Evolutionary conservation across 495 filamentous ascomycete species (phyloP).

Genomic region (Penicillium dipodomyicola): DNA sequence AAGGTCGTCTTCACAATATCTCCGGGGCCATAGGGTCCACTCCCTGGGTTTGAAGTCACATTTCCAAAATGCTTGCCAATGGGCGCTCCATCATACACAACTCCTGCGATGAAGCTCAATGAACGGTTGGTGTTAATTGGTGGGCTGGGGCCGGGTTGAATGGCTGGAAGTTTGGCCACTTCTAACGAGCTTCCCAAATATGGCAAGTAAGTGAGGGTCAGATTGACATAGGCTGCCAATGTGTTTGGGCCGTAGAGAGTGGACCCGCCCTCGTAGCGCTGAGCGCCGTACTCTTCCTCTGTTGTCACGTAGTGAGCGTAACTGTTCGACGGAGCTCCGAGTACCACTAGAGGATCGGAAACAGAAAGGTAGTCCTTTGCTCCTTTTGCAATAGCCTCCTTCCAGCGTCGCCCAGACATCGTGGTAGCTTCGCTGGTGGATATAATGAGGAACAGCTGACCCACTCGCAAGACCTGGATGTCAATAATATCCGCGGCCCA

Average conservation of each 20-base stretch:
- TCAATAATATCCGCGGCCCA: constrained; percentile 96
- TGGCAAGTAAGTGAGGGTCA: constrained; percentile 69
- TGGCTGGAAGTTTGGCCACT: constrained; percentile 45
- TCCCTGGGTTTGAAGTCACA: constrained; percentile 56
- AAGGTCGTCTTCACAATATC: constrained; percentile 63
- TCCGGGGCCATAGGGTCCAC: constrained; percentile 53
- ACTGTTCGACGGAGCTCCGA: constrained; percentile 92
- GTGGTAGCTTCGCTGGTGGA: constrained; percentile 90
- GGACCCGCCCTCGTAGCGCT: constrained; percentile 93
- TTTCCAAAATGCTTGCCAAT: constrained; percentile 76
- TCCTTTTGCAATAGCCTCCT: constrained; percentile 66
- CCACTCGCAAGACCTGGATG: constrained; percentile 82
- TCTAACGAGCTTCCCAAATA: constrained; percentile 55
- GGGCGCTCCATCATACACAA: constrained; percentile 70
- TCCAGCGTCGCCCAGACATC: constrained; percentile 94
- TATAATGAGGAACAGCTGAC: constrained; percentile 83
- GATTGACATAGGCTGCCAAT: constrained; percentile 84
- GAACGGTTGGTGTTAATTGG: constrained; percentile 80
- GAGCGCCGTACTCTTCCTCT: constrained; percentile 83
- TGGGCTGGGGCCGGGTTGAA: constrained; percentile 60
- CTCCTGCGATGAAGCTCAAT: constrained; percentile 75
- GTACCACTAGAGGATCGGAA: constrained; percentile 67
- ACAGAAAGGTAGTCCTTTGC: constrained; percentile 47
- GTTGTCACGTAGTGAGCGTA: constrained; percentile 97
- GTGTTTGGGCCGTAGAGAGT: constrained; percentile 94